Evolutionary conservation across 768 basidiomycete species (phyloP).

Genomic region (Boletus subcaerulescens): DNA sequence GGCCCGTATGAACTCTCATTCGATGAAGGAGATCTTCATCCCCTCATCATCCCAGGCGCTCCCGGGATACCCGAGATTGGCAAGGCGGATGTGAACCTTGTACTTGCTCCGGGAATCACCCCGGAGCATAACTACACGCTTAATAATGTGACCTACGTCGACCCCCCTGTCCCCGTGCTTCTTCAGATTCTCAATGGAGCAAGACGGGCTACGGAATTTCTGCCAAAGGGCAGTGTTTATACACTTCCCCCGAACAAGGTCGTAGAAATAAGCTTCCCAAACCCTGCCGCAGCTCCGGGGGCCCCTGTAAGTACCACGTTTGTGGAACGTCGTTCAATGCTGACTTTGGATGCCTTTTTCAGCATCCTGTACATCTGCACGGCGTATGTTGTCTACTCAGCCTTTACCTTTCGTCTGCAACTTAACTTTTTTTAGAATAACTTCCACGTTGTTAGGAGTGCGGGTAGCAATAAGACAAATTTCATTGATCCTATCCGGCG

Average conservation of each 20-base stretch:
- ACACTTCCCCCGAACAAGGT: conserved; percentile 40
- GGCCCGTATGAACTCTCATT: conserved; percentile 30
- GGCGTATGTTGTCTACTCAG: conserved; percentile 27
- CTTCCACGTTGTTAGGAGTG: conserved; percentile 33
- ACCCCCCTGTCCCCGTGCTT: neutral
- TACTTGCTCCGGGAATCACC: conserved; percentile 11
- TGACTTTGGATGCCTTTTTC: neutral
- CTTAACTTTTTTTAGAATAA: conserved; percentile 21
- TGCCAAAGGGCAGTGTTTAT: conserved; percentile 48
- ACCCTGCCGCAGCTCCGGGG: conserved; percentile 21
- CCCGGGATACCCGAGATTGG: conserved; percentile 38
- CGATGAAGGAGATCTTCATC: conserved; percentile 39
- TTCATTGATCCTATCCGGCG: conserved; percentile 34
- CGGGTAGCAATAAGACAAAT: conserved; percentile 28
- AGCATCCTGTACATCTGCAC: conserved; percentile 40
- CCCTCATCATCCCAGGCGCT: conserved; percentile 28
- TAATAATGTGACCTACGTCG: conserved; percentile 29
- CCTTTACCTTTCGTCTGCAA: no score
- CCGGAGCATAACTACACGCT: conserved; percentile 10
- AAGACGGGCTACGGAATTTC: conserved; percentile 38
- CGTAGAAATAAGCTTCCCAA: conserved; percentile 47
- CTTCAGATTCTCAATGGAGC: conserved; percentile 41
- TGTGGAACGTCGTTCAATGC: neutral
- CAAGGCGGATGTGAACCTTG: conserved; percentile 39
- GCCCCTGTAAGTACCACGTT: conserved; percentile 26